Evolutionary conservation across 2,329 filamentous ascomycete species (phyloP).

Genomic region (Phyllosticta paracitricarpa): DNA sequence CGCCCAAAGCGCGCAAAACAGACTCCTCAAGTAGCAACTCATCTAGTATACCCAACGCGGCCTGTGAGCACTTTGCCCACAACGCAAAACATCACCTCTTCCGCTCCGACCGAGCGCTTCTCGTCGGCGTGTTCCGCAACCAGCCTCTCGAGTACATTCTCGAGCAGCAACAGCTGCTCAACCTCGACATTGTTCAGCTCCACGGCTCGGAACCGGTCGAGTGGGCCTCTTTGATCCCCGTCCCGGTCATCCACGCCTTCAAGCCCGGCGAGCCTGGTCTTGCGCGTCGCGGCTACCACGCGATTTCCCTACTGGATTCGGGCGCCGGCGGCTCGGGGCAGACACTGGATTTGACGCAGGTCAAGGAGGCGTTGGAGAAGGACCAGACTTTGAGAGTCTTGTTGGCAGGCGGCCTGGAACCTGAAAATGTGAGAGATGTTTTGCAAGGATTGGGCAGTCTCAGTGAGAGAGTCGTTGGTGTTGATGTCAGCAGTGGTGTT

Average conservation of each 20-base stretch:
- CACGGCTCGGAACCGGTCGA: constrained; percentile 89
- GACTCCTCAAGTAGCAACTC: constrained; percentile 17
- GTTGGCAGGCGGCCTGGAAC: constrained; percentile 74
- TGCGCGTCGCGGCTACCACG: constrained; percentile 68
- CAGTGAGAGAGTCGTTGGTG: constrained; percentile 58
- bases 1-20: constrained; percentile 24
- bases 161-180: constrained; percentile 62
- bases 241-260: constrained; percentile 84
- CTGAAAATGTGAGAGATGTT: constrained; percentile 63
- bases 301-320: constrained; percentile 75
- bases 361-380: constrained; percentile 54
- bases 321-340: constrained; percentile 74
- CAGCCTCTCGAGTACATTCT: constrained; percentile 78
- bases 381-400: constrained; percentile 66
- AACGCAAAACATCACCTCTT: constrained; percentile 36
- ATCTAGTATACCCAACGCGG: constrained; percentile 20
- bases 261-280: constrained; percentile 65
- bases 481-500: constrained; percentile 92
- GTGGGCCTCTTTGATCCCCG: constrained; percentile 81
- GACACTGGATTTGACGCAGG: constrained; percentile 59
- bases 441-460: constrained; percentile 54
- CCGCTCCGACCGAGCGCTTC: constrained; percentile 53
- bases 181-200: constrained; percentile 81
- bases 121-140: constrained; percentile 92
- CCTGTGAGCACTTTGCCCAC: constrained; percentile 63